Evolutionary conservation across 768 basidiomycete genomes (phyloP), one percentile per base, ranked within the genome.

Genomic region (Lactifluus subvellereus): DNA sequence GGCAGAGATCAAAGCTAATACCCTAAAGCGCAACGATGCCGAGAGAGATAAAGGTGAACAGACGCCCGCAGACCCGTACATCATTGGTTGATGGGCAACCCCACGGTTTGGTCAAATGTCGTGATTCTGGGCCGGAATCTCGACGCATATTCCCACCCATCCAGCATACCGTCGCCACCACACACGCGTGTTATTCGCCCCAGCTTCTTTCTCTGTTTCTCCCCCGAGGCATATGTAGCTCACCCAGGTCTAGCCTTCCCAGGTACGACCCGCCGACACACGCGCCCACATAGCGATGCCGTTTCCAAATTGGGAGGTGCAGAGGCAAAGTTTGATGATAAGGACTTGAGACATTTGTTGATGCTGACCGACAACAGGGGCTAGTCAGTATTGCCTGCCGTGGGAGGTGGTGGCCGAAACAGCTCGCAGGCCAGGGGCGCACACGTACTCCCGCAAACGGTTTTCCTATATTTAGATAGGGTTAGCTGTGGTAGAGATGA

Each of bases 351-450:
- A 27, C 38, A 40, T 42, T 13, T n/a, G 37, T 22, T 43, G 35
- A 50, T 56, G 16, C 32, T 18, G 11, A 20, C 7, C 22, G 56
- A 42, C 6, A 32, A 62, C 49, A 62, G 56, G 61, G 61, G 61
- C 32, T 50, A 45, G 43, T 62, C 38, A 14, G 32, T 57, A 20
- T 10, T 20, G 45, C 42, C n/a, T n/a, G 27, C 27, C 35, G 11
- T 38, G 61, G 49, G 55, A 30, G 33, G n/a, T 22, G n/a, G 33
- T 42, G 54, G 60, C 38, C 38, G 54, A 47, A 45, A 45, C n/a
- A n/a, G n/a, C 43, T 20, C 1, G 18, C n/a, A n/a, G 8, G 45
- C 27, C 27, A 27, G 18, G 43, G 45, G 47, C 1, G 48, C 38
- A n/a, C 54, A 50, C 30, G 49, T 4, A 13, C 14, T 9, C 27